Evolutionary conservation across 2,329 filamentous ascomycete species (phyloP).

Genomic region (Exophiala xenobiotica): DNA sequence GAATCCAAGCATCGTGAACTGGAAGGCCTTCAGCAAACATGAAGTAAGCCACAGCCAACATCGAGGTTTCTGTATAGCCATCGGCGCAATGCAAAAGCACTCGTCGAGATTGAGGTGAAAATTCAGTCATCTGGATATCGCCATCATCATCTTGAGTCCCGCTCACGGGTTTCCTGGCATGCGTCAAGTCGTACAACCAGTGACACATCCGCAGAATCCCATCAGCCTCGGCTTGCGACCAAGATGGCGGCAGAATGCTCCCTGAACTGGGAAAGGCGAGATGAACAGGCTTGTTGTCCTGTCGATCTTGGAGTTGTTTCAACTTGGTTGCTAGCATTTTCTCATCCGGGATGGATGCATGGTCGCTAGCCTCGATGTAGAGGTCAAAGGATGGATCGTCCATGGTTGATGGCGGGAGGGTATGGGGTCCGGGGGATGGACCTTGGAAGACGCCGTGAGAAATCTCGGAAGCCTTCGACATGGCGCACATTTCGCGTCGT

Average conservation of each 20-base stretch:
- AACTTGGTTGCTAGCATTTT: conserved; percentile 64
- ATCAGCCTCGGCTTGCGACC: conserved; percentile 79
- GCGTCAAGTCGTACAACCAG: conserved; percentile 83
- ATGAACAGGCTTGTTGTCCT: conserved; percentile 47
- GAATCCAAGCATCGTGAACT: conserved; percentile 82
- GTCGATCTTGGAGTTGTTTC: conserved; percentile 50
- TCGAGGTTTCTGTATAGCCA: conserved; percentile 91
- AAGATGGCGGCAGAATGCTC: conserved; percentile 82
- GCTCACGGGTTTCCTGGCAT: conserved; percentile 50
- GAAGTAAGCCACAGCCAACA: conserved; percentile 86
- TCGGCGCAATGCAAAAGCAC: conserved; percentile 92
- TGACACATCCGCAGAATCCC: conserved; percentile 81
- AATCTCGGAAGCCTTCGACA: conserved; percentile 88
- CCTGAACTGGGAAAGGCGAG: conserved; percentile 91
- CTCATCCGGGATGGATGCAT: conserved; percentile 72
- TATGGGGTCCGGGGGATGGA: conserved; percentile 71
- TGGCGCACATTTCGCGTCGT: conserved; percentile 84
- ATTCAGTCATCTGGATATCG: conserved; percentile 54
- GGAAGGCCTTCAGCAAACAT: conserved; percentile 85
- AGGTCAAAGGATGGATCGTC: conserved; percentile 66
- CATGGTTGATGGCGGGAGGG: conserved; percentile 41
- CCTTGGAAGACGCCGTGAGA: conserved; percentile 87
- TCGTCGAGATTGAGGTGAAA: conserved; percentile 54
- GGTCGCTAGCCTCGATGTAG: conserved; percentile 83
- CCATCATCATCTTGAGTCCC: conserved; percentile 50